Conservation (phyloP, 1,284 basidiomycete species). For the Flammula alnicola region DNA sequence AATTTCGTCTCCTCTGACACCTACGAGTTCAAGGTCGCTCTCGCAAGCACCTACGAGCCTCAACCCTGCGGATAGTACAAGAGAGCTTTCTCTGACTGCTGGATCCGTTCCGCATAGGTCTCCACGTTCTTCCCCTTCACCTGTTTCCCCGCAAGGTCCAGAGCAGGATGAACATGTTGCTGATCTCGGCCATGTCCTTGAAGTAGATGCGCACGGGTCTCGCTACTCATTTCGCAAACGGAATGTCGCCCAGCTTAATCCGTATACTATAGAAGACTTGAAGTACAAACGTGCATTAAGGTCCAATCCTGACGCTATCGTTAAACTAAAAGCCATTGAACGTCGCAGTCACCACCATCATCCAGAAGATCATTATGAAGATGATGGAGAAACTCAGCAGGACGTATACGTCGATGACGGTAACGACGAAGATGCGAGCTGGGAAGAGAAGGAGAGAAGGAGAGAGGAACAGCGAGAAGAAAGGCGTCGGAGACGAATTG, state of each 20-base stretch:
- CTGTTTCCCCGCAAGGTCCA: neutral
- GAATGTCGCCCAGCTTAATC: slow-evolving; percentile 53
- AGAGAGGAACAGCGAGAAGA: slow-evolving; percentile 8
- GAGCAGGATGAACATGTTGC: neutral
- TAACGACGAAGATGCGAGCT: slow-evolving; percentile 27
- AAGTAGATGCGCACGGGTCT: slow-evolving; percentile 15
- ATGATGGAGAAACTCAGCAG: slow-evolving; percentile 37
- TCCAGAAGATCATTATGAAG: slow-evolving; percentile 33
- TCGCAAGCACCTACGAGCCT: neutral
- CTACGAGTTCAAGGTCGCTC: neutral
- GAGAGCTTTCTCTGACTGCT: neutral
- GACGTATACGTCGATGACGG: slow-evolving; percentile 26
- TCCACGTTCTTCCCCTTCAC: slow-evolving; percentile 1
- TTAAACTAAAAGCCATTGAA: slow-evolving; percentile 45
- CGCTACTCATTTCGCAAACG: slow-evolving; percentile 59
- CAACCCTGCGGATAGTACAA: neutral
- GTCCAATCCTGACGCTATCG: slow-evolving; percentile 60
- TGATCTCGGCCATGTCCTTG: slow-evolving; percentile 20
- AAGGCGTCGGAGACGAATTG: slow-evolving; percentile 6
- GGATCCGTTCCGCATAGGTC: neutral
- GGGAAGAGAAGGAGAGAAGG: slow-evolving; percentile 19
- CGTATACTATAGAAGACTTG: slow-evolving; percentile 55
- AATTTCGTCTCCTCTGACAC: slow-evolving; percentile 16
- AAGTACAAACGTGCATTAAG: slow-evolving; percentile 52
- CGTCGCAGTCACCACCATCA: slow-evolving; percentile 23